Conservation (phyloP, 306 rosid species). For the Senna tora region DNA sequence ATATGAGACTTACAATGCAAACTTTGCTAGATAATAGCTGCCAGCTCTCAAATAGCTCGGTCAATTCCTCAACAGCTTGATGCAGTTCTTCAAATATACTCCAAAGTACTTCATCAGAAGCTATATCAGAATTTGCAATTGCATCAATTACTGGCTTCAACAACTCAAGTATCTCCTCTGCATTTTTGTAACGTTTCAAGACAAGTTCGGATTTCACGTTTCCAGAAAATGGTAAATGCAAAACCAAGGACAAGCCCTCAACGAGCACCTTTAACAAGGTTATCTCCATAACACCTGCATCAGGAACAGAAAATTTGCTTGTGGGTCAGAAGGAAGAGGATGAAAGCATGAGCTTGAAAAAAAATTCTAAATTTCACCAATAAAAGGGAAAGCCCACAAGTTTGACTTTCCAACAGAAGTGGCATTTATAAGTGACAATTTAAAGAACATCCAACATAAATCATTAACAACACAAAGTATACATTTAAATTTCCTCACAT, state of each 20-base stretch:
- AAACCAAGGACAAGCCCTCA: slow-evolving; percentile 64
- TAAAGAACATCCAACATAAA: too few relatives aligned
- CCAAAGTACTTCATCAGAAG: slow-evolving; percentile 55
- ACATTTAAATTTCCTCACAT: too few relatives aligned
- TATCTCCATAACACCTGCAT: slow-evolving; percentile 78
- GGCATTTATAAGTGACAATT: too few relatives aligned
- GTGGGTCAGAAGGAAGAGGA: slow-evolving; percentile 12
- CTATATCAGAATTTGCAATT: slow-evolving; percentile 55
- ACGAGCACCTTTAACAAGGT: slow-evolving; percentile 62
- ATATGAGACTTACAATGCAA: slow-evolving; percentile 65
- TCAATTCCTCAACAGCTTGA: slow-evolving; percentile 62
- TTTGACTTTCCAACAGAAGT: neutral
- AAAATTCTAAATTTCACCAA: neutral
- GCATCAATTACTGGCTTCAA: slow-evolving; percentile 69
- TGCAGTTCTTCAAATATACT: slow-evolving; percentile 60
- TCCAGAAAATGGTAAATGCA: slow-evolving; percentile 53
- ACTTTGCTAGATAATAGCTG: slow-evolving; percentile 76
- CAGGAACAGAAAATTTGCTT: slow-evolving; percentile 6
- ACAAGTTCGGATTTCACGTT: slow-evolving; percentile 57
- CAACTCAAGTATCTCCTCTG: slow-evolving; percentile 65
- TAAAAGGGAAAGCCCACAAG: neutral
- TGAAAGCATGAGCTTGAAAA: neutral
- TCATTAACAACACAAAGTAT: too few relatives aligned
- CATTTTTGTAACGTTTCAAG: slow-evolving; percentile 56
- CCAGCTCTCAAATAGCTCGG: slow-evolving; percentile 63